Evolutionary conservation across 2,329 filamentous ascomycete species (phyloP).

Genomic region (Colletotrichum sp.): DNA sequence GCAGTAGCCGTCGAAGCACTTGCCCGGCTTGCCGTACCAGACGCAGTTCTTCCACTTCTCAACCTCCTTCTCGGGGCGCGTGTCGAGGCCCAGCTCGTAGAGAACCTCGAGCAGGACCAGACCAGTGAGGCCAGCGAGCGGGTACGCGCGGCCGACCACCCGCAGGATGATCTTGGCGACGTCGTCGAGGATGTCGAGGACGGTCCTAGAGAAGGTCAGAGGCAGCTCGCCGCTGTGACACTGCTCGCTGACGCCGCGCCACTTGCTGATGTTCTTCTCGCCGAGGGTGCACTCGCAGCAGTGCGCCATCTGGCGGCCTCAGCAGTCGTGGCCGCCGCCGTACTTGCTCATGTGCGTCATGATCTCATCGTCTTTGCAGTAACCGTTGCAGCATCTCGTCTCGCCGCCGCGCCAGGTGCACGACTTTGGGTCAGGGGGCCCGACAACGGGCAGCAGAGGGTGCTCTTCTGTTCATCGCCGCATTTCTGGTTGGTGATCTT

Average conservation of each 20-base stretch:
- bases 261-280: slow-evolving; percentile 28
- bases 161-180: not conserved
- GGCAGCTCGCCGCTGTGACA: slow-evolving; percentile 27
- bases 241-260: slow-evolving; percentile 21
- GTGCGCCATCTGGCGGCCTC: slow-evolving; percentile 31
- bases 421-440: slow-evolving; percentile 30
- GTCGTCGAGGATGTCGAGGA: slow-evolving; percentile 12
- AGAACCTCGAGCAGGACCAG: slow-evolving; percentile 18
- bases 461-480: slow-evolving; percentile 28
- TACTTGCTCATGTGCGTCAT: slow-evolving; percentile 31
- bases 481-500: slow-evolving; percentile 31
- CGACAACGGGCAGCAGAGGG: slow-evolving; percentile 35
- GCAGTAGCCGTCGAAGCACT: slow-evolving; percentile 38
- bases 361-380: slow-evolving; percentile 38
- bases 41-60: slow-evolving; percentile 34
- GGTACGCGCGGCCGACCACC: not conserved
- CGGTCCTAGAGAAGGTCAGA: slow-evolving; percentile 28
- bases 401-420: slow-evolving; percentile 36
- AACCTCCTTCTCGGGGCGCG: slow-evolving; percentile 25
- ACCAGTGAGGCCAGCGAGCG: not conserved
- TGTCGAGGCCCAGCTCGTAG: slow-evolving; percentile 21
- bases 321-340: slow-evolving; percentile 31
- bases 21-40: slow-evolving; percentile 39
- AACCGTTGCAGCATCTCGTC: slow-evolving; percentile 31
- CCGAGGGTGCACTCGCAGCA: slow-evolving; percentile 31